phyloP scores from a whole-genome alignment of 768 basidiomycete species.

The Plicaturopsis crispa region DNA sequence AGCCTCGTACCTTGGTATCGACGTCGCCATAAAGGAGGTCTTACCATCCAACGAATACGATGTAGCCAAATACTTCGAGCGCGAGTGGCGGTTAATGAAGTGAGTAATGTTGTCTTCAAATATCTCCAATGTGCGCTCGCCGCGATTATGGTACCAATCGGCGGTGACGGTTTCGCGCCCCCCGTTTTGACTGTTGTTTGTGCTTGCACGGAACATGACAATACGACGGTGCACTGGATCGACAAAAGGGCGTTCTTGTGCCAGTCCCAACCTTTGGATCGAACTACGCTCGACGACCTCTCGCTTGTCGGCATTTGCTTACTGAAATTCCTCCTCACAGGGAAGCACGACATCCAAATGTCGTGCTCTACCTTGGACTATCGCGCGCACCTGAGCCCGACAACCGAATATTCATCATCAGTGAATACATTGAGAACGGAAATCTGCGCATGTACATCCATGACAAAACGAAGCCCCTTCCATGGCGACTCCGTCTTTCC shows the following conservation, averaged over 20 bases:
- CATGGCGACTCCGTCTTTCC: slow-evolving; percentile 89
- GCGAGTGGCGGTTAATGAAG: slow-evolving; percentile 99
- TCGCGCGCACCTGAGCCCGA: slow-evolving; percentile 72
- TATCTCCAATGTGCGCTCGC: too few species aligned
- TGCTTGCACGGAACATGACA: too few species aligned
- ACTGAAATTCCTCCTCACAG: slow-evolving; percentile 22
- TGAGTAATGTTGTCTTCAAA: too few species aligned
- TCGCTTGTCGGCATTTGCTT: too few species aligned
- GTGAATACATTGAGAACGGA: slow-evolving; percentile 89
- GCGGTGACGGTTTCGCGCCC: too few species aligned
- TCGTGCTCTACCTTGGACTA: slow-evolving; percentile 89
- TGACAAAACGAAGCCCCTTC: slow-evolving; percentile 75
- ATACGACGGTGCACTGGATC: too few species aligned
- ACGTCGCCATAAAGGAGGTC: slow-evolving; percentile 96
- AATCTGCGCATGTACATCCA: slow-evolving; percentile 91
- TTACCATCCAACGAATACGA: slow-evolving; percentile 88
- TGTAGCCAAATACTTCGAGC: slow-evolving; percentile 94
- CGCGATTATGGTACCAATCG: slow-evolving; percentile 7
- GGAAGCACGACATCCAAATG: slow-evolving; percentile 87
- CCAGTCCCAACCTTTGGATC: too few species aligned
- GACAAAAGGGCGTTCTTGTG: too few species aligned
- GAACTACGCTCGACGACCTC: too few species aligned
- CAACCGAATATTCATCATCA: slow-evolving; percentile 87
- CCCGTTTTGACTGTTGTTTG: too few species aligned
- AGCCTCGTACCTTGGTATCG: slow-evolving; percentile 88